Evolutionary conservation across 257 asterid genomes (phyloP).

Genomic region (Echites panduratus): DNA sequence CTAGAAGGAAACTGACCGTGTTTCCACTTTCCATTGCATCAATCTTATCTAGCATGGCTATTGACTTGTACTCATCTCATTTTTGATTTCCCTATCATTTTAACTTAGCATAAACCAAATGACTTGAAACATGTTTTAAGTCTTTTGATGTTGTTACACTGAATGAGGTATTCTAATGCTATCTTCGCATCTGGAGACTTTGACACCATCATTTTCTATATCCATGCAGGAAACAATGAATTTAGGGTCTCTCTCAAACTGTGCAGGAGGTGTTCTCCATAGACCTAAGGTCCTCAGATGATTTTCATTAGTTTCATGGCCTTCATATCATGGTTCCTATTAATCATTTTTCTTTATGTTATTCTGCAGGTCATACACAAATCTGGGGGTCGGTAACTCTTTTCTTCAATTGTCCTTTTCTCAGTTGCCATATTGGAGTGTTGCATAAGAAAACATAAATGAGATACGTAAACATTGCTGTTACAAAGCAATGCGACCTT

Average conservation of each 20-base stretch:
- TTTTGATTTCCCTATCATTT: not conserved
- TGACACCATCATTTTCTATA: not conserved
- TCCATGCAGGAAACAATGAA: conserved; percentile 21
- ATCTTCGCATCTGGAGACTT: not conserved
- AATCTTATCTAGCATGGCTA: not conserved
- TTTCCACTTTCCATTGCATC: too few relatives aligned
- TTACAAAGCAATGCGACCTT: not conserved
- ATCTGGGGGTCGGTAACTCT: conserved; percentile 46
- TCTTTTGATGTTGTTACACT: not conserved
- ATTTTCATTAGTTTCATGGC: conserved; percentile 6
- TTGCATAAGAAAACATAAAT: conserved; percentile 2
- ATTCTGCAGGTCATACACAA: conserved; percentile 45
- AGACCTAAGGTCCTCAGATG: conserved; percentile 12
- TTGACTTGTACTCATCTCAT: not conserved
- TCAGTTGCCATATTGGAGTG: not conserved
- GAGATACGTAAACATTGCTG: not conserved
- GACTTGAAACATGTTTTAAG: not conserved
- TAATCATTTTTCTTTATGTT: conserved; percentile 9
- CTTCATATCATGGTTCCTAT: conserved; percentile 13
- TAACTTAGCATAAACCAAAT: not conserved
- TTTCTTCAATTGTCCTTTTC: conserved; percentile 1
- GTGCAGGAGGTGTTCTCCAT: conserved; percentile 3
- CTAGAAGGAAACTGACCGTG: not conserved
- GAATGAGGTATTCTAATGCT: not conserved
- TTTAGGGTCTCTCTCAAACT: conserved; percentile 9